Evolutionary conservation across 2,329 filamentous ascomycete genomes (phyloP).

Genomic region (Hymenoscyphus linearis): DNA sequence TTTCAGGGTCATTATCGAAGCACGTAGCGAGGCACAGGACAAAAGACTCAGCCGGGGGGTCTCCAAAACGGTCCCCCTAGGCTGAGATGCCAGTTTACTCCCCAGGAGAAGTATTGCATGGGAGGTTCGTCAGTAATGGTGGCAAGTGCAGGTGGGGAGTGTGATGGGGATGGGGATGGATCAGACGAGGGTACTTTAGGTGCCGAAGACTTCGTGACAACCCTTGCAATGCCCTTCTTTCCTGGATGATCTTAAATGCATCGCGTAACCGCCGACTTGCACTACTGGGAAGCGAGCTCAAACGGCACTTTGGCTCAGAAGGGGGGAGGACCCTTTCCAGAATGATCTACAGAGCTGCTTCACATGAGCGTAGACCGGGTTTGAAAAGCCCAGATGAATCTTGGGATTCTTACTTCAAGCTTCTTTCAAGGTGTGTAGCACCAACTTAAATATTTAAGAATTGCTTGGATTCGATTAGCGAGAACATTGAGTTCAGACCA

Average conservation of each 20-base stretch:
- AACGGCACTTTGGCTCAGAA: slow-evolving; percentile 2
- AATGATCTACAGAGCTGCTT: neutral
- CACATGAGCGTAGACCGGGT: neutral
- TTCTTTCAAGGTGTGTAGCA: neutral
- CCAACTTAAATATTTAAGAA: neutral
- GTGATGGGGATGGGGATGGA: slow-evolving; percentile 7
- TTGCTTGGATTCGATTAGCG: neutral
- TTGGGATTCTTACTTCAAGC: neutral
- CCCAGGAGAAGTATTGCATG: neutral
- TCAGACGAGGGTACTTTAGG: neutral
- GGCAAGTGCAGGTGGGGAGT: slow-evolving; percentile 3
- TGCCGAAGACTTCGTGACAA: neutral
- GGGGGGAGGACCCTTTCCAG: neutral
- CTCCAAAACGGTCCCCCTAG: slow-evolving; percentile 7
- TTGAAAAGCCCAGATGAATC: neutral
- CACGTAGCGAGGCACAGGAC: neutral
- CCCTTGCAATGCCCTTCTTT: neutral
- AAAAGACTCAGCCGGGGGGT: neutral
- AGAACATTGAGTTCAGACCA: neutral
- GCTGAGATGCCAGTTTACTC: slow-evolving; percentile 5
- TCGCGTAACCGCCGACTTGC: slow-evolving; percentile 8
- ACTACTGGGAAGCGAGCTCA: slow-evolving; percentile 3
- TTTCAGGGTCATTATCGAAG: neutral
- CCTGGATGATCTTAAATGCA: slow-evolving; percentile 2
- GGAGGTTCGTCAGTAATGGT: neutral